Conservation (phyloP, 345 rosid species). For the Syzygium grande region DNA sequence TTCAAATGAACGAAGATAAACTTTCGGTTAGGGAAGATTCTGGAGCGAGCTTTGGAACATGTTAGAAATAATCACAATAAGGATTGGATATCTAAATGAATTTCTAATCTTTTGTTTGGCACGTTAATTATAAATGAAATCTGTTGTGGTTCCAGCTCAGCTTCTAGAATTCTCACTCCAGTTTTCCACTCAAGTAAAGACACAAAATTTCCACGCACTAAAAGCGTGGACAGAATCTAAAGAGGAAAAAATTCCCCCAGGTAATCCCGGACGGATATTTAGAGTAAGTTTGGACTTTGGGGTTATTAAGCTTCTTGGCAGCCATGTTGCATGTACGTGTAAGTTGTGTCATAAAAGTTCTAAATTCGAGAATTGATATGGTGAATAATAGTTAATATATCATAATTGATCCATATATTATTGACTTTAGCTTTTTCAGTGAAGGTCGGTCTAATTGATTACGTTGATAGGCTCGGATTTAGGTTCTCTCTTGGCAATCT, state of each 20-base stretch:
- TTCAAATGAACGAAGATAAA: background rate
- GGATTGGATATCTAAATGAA: background rate
- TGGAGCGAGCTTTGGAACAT: background rate
- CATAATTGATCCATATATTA: no score
- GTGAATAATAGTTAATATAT: background rate
- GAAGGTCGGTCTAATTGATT: accelerated
- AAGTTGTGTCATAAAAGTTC: background rate
- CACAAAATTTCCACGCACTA: background rate
- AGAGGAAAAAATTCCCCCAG: background rate
- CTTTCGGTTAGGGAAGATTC: background rate
- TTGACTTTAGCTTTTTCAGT: no score
- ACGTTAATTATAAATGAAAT: background rate
- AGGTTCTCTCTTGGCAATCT: background rate
- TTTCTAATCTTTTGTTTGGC: background rate
- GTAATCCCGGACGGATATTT: background rate
- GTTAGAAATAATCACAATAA: background rate
- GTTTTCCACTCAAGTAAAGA: background rate
- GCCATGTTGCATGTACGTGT: background rate
- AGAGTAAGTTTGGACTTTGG: background rate
- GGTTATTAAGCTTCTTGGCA: background rate
- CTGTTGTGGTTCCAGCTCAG: background rate
- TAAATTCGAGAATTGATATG: background rate
- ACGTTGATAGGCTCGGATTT: background rate
- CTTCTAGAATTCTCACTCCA: background rate
- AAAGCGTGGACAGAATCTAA: background rate